These are phyloP conservation scores for Lactarius evosmus DNA, from an alignment of 768 basidiomycete genomes.

Conservation along the genomic window DNA sequence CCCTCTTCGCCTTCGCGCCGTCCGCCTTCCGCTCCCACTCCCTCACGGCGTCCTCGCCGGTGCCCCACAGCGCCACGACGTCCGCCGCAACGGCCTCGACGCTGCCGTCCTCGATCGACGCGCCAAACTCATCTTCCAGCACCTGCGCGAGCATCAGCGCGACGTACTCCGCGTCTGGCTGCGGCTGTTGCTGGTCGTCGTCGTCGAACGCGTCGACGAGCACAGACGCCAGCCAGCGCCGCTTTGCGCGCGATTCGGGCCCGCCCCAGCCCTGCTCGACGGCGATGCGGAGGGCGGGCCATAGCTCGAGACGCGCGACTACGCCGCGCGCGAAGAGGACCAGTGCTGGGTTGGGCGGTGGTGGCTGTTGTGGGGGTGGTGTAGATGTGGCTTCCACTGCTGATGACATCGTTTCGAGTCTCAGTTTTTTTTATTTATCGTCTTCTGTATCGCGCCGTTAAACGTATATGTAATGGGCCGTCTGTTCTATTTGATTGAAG, in stretches of 20 bases:
- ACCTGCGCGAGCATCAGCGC: constrained; percentile 80
- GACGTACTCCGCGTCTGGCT: constrained; percentile 69
- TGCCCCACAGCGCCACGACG: constrained; percentile 65
- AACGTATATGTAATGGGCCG: neutral
- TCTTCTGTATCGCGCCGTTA: neutral
- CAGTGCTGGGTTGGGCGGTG: constrained; percentile 43
- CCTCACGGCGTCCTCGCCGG: constrained; percentile 47
- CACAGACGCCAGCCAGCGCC: constrained; percentile 78
- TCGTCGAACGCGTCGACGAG: constrained; percentile 80
- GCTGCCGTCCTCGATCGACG: constrained; percentile 80
- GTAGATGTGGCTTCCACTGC: constrained; percentile 14
- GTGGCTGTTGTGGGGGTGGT: constrained; percentile 18
- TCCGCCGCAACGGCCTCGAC: constrained; percentile 70
- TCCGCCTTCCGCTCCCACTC: constrained; percentile 66
- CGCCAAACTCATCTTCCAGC: constrained; percentile 86
- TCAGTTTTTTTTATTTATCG: neutral
- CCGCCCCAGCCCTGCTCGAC: constrained; percentile 88
- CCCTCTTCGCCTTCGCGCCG: constrained; percentile 52
- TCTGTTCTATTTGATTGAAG: neutral
- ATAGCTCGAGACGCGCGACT: constrained; percentile 74
- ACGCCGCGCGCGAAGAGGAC: constrained; percentile 85
- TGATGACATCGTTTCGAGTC: constrained; percentile 11
- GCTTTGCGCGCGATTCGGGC: constrained; percentile 62
- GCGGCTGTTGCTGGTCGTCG: neutral
- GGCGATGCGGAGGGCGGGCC: constrained; percentile 85